A percentile compares a stretch with the other conserved stretches of the same genome.
These are phyloP conservation scores for Dictyostelium brefeldianum DNA, from an alignment of 78 protist genomes.

Conservation along the genomic window DNA sequence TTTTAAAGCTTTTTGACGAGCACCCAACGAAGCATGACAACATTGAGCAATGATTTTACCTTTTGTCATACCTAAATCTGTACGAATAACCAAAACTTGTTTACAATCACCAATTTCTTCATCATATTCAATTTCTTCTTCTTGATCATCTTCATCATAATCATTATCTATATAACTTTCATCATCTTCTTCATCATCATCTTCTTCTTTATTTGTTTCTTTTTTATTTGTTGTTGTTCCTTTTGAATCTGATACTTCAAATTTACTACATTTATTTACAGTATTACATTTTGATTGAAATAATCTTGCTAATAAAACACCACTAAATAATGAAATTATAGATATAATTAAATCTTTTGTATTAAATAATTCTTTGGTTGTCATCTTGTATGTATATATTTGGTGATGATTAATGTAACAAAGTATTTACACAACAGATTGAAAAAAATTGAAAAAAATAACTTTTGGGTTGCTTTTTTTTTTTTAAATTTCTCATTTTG, in stretches of 20 bases:
- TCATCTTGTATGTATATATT: too few species aligned
- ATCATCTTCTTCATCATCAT: background rate
- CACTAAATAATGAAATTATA: conserved; percentile 11
- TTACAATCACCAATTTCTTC: conserved; percentile 57
- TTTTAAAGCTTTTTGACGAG: conserved; percentile 39
- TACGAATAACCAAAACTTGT: conserved; percentile 87
- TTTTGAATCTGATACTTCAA: background rate
- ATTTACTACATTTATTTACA: background rate
- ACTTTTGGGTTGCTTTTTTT: too few species aligned
- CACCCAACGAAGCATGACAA: conserved; percentile 92
- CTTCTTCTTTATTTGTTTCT: background rate
- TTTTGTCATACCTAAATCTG: conserved; percentile 89
- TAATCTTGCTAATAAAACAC: background rate
- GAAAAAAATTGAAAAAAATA: background rate
- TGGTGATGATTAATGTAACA: too few species aligned
- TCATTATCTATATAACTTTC: background rate
- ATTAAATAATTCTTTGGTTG: too few species aligned
- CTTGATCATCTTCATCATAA: conserved; percentile 16
- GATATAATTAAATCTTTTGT: background rate
- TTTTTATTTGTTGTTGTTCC: background rate
- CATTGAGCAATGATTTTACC: conserved; percentile 94
- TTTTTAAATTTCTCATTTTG: too few species aligned
- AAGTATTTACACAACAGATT: background rate
- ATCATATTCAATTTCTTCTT: conserved; percentile 21
- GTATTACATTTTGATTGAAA: background rate